Evolutionary conservation across 2,329 filamentous ascomycete genomes (phyloP).

Genomic region (Ascochyta viciae-villosae): DNA sequence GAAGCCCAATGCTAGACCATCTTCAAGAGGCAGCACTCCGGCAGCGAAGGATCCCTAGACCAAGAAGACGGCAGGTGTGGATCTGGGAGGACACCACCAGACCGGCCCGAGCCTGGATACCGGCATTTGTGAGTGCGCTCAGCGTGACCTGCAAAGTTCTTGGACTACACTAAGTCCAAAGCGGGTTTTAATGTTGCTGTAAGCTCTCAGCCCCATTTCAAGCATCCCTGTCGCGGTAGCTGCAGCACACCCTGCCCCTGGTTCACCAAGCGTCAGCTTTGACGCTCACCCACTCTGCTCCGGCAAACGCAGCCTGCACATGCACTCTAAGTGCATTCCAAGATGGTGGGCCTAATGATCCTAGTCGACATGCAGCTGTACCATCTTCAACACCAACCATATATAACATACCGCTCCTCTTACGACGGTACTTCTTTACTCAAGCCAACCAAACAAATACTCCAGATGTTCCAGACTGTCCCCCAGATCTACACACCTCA

Average conservation of each 20-base stretch:
- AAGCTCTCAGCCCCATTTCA: slow-evolving; percentile 47
- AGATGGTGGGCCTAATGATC: slow-evolving; percentile 29
- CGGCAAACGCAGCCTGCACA: slow-evolving; percentile 34
- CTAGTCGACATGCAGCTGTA: slow-evolving; percentile 27
- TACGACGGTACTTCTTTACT: slow-evolving; percentile 22
- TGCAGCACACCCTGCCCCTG: slow-evolving; percentile 40
- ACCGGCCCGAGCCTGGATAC: slow-evolving; percentile 25
- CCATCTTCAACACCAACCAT: slow-evolving; percentile 28
- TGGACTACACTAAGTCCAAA: slow-evolving; percentile 31
- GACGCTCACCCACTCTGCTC: slow-evolving; percentile 35
- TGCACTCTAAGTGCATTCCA: slow-evolving; percentile 29
- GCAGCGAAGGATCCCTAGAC: slow-evolving; percentile 1
- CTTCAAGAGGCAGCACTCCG: slow-evolving; percentile 7
- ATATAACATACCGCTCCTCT: slow-evolving; percentile 41
- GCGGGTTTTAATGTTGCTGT: slow-evolving; percentile 33
- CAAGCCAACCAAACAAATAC: slow-evolving; percentile 18
- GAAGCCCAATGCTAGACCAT: slow-evolving; percentile 1
- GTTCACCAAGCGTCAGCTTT: slow-evolving; percentile 40
- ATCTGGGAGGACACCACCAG: slow-evolving; percentile 7
- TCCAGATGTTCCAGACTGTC: slow-evolving; percentile 41
- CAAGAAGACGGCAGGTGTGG: slow-evolving; percentile 2
- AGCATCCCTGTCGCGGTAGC: slow-evolving; percentile 34
- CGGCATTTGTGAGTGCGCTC: slow-evolving; percentile 26
- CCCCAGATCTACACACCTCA: slow-evolving; percentile 35
- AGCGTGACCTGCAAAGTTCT: slow-evolving; percentile 31